These are phyloP conservation scores for Globisporangium emineosum DNA, from an alignment of 352 stramenopile species.

Conservation along the genomic window DNA sequence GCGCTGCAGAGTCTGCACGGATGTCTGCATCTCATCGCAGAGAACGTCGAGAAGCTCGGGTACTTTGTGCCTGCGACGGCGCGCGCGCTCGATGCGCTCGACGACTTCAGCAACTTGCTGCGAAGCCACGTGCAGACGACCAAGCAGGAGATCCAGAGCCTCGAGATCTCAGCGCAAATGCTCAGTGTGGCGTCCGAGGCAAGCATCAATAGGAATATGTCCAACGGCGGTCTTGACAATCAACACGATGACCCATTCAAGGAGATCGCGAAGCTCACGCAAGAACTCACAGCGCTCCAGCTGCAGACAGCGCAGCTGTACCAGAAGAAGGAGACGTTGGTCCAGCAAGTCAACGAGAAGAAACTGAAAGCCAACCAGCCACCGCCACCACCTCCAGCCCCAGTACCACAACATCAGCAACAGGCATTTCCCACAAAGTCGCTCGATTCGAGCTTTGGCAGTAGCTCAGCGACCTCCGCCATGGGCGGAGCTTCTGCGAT, in stretches of 20 bases:
- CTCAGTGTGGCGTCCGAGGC: slow-evolving; percentile 40
- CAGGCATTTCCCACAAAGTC: neutral
- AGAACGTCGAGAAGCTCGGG: slow-evolving; percentile 45
- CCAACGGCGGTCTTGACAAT: neutral
- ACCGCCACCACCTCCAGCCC: neutral
- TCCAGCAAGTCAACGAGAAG: slow-evolving; percentile 18
- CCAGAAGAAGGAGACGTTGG: slow-evolving; percentile 21
- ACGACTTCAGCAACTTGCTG: slow-evolving; percentile 58
- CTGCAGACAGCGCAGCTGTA: slow-evolving; percentile 32
- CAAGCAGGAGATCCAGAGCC: slow-evolving; percentile 66
- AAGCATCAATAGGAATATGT: slow-evolving; percentile 10
- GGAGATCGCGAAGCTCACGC: slow-evolving; percentile 31
- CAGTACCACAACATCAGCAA: neutral
- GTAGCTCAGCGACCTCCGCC: neutral
- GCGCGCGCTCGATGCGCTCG: slow-evolving; percentile 43
- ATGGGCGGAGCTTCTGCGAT: neutral
- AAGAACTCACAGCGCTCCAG: slow-evolving; percentile 49
- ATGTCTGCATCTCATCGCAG: slow-evolving; percentile 37
- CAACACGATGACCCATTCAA: slow-evolving; percentile 27
- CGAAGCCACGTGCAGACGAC: slow-evolving; percentile 41
- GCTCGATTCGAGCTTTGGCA: neutral
- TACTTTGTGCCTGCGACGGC: slow-evolving; percentile 41
- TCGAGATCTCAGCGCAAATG: slow-evolving; percentile 68
- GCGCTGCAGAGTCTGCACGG: slow-evolving; percentile 39
- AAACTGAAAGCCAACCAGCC: slow-evolving; percentile 1